phyloP scores from a whole-genome alignment of 208 protist species.

The Porcisia hertigi region DNA sequence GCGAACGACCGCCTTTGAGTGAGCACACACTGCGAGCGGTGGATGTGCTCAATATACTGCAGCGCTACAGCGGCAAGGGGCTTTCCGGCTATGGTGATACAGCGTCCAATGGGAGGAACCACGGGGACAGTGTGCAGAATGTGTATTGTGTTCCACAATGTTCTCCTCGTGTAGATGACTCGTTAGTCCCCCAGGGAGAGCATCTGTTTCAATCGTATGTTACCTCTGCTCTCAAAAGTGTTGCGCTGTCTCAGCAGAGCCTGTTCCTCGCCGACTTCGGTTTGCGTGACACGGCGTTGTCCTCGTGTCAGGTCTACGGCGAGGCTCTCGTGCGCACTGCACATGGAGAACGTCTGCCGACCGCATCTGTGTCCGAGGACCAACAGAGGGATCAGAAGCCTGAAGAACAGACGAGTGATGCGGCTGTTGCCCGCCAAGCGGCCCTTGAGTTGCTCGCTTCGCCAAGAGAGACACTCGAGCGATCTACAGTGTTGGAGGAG shows the following conservation, averaged over 20 bases:
- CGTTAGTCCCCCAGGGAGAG: background rate
- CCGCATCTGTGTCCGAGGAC: background rate
- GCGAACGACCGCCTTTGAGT: constrained; percentile 3
- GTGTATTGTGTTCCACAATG: background rate
- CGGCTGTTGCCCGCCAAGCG: constrained; percentile 45
- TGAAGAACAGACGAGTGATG: constrained; percentile 27
- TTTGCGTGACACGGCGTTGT: constrained; percentile 25
- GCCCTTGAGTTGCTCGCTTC: background rate
- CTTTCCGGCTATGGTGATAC: background rate
- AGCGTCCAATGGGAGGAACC: background rate
- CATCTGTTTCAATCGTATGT: background rate
- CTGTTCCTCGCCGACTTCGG: constrained; percentile 17
- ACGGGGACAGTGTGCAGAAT: background rate
- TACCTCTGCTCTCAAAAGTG: no score
- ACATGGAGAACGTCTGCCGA: constrained; percentile 10
- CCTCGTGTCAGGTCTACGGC: constrained; percentile 23
- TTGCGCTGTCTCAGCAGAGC: background rate
- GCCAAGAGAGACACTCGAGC: background rate
- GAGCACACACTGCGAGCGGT: constrained; percentile 23
- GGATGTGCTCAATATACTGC: constrained; percentile 16
- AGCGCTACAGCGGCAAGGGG: background rate
- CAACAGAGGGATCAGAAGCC: constrained; percentile 12
- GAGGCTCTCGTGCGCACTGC: constrained; percentile 28
- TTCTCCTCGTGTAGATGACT: background rate
- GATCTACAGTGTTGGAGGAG: background rate